Base-by-base conservation (phyloP, 306 rosid species). In the Quercus ilex region DNA sequence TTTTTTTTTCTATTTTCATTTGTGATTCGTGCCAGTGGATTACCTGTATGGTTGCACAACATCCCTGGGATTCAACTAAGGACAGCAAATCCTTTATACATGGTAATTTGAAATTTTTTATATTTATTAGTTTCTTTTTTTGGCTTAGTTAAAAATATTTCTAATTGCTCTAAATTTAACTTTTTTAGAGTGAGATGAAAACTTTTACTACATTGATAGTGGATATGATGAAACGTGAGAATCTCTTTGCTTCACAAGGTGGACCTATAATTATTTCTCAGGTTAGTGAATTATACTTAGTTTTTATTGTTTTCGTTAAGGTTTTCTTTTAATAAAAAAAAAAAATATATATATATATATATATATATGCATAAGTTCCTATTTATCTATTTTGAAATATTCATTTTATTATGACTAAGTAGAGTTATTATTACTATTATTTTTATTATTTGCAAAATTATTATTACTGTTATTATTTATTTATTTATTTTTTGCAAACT, bases 21-120 rank as follows among this genome's bases (percentile, higher is more conserved):
- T 2, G 64, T 67, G 12, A 69, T 46, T 55, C 5, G 41, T 67
- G 11, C 10, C 77, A 88, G 88, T 5, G 92, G 90, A 14, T 78
- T 84, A 41, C 92, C 92, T 6, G 88, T 84, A 26, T 88, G 90
- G 92, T 75, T 88, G 72, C 86, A 84, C 71, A 80, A 84, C 41
- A 25, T 88, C 1, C 89, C 86, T 11, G 80, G 75, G 33, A 72
- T 82, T 0, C 10, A 77, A 23, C 64, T 88, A 1, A 84, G 92
- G 74, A 86, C 90, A 10, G 64, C 76, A 0, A 86, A 88, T 67
- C 0, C 69, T 18, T 73, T 58, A 3, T 88, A 17, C 20, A 19
- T 8, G 91, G 89, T 88, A 69, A 21, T 7, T 21, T 38, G 2
- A 73, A 31, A 26, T 49, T 25, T 15, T 58, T 2, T 55, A 7